Conservation (phyloP, 1,139 yeast species). For the Pichia sp. region DNA sequence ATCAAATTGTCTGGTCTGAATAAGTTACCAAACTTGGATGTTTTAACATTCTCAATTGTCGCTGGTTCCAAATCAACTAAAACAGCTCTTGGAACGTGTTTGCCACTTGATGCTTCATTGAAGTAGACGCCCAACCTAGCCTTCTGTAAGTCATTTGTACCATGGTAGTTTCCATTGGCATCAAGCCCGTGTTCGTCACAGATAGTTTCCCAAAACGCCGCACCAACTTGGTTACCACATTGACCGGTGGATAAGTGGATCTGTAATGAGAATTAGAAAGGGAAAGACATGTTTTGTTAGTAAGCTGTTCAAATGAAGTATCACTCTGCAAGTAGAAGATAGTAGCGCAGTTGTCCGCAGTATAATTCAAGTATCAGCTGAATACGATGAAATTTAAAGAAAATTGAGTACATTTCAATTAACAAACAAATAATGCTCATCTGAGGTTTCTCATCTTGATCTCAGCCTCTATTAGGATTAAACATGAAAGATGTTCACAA, state of each 20-base stretch:
- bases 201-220: slow-evolving; percentile 97
- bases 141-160: slow-evolving; percentile 60
- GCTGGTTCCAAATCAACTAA: slow-evolving; percentile 93
- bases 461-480: too few relatives aligned
- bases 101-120: slow-evolving; percentile 69
- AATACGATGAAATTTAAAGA: too few relatives aligned
- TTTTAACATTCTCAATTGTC: slow-evolving; percentile 76
- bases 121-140: slow-evolving; percentile 50
- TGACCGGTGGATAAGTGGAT: slow-evolving; percentile 97
- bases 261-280: slow-evolving; percentile 33
- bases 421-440: too few relatives aligned
- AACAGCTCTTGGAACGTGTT: slow-evolving; percentile 90
- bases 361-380: too few relatives aligned
- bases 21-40: slow-evolving; percentile 70
- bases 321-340: too few relatives aligned
- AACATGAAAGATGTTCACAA: too few relatives aligned
- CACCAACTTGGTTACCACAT: slow-evolving; percentile 99
- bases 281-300: not conserved
- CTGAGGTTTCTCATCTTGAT: too few relatives aligned
- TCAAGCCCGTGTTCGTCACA: slow-evolving; percentile 97
- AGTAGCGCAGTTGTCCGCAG: too few relatives aligned
- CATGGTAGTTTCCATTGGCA: slow-evolving; percentile 69
- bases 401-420: too few relatives aligned
- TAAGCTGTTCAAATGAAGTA: not conserved
- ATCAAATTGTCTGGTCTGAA: slow-evolving; percentile 90